Evolutionary conservation across 305 asterid genomes (phyloP), one percentile per base, ranked within the genome.

Genomic region (Fraxinus greggii): DNA sequence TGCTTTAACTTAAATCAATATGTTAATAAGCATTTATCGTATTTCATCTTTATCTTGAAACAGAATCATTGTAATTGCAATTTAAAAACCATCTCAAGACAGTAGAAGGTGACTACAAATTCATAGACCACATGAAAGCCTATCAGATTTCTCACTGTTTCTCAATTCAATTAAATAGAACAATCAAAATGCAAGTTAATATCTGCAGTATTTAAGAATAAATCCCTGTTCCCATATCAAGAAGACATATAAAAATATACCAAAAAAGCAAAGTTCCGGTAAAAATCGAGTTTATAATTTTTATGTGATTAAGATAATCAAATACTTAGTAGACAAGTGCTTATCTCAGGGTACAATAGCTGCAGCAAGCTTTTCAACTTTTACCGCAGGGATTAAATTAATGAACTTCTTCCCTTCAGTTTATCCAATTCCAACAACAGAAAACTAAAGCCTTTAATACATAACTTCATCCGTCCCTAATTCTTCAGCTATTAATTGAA

Each of bases 391-490:
- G 5, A 48, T 13, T 42, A 38, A 72, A 8, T 45, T 28, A 19
- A n/a, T 54, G 33, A 31, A 19, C 36, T 21, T 6, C 33, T 82
- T 26, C 19, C 24, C 70, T 29, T 56, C 70, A 45, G 23, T 19
- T 38, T 21, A 21, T 72, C 26, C 72, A 77, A 72, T 38, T 6
- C 12, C 24, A 5, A 69, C 38, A 29, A 5, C 75, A 9, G 75
- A 1, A 83, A 72, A 81, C 5, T 3, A 29, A 32, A 40, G 80
- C 36, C 82, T 74, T 17, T 75, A 24, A 72, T 42, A 26, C 15
- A 12, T n/a, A 35, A 36, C 76, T 77, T 31, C 61, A 72, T 65
- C 45, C 19, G 13, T 5, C 38, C 69, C 15, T 29, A 31, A 24
- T 26, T 78, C 28, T 17, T 73, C 72, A 32, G 24, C 75, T 4